A percentile compares a stretch with the other conserved stretches of the same genome.
Evolutionary conservation across 352 stramenopile genomes (phyloP).

Genomic region (Globisporangium nodosum): DNA sequence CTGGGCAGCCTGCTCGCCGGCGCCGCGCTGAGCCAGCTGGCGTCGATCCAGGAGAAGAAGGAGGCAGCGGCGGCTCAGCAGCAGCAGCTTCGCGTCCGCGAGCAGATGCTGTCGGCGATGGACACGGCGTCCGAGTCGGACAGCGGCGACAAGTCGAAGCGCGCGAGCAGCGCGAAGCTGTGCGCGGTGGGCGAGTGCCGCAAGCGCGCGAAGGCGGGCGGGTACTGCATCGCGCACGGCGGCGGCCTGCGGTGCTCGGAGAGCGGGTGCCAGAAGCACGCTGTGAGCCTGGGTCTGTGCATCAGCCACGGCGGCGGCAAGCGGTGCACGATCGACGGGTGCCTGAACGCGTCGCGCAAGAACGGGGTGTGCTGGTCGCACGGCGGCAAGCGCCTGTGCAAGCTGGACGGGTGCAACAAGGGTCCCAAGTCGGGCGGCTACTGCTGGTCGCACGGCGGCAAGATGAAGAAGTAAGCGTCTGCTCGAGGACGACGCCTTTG

Average conservation of each 20-base stretch:
- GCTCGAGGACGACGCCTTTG: not conserved
- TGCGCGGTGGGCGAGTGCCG: slow-evolving; percentile 66
- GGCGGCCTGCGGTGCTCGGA: slow-evolving; percentile 72
- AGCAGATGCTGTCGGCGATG: slow-evolving; percentile 4
- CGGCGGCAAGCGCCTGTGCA: slow-evolving; percentile 75
- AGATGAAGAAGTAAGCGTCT: slow-evolving; percentile 68
- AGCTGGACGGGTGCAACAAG: slow-evolving; percentile 75
- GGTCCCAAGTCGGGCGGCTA: slow-evolving; percentile 76
- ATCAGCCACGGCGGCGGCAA: slow-evolving; percentile 83
- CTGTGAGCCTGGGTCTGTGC: slow-evolving; percentile 76
- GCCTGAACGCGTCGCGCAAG: slow-evolving; percentile 74
- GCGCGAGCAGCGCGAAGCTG: slow-evolving; percentile 63
- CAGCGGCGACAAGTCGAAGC: slow-evolving; percentile 32
- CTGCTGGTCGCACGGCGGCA: slow-evolving; percentile 80
- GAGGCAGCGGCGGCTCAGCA: slow-evolving; percentile 10
- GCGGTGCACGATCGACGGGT: slow-evolving; percentile 67
- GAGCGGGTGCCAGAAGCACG: slow-evolving; percentile 69
- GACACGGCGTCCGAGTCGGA: slow-evolving; percentile 11
- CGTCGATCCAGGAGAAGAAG: slow-evolving; percentile 19
- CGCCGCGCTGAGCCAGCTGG: slow-evolving; percentile 42
- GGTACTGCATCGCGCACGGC: slow-evolving; percentile 79
- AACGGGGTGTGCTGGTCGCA: slow-evolving; percentile 82
- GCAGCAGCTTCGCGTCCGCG: slow-evolving; percentile 12
- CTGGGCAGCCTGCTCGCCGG: slow-evolving; percentile 45
- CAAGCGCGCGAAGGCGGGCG: slow-evolving; percentile 76